Percentiles rank a stretch among this genome's conserved stretches.
These are phyloP conservation scores for Gleditsia sinensis DNA, from an alignment of 306 rosid species.

Conservation along the genomic window DNA sequence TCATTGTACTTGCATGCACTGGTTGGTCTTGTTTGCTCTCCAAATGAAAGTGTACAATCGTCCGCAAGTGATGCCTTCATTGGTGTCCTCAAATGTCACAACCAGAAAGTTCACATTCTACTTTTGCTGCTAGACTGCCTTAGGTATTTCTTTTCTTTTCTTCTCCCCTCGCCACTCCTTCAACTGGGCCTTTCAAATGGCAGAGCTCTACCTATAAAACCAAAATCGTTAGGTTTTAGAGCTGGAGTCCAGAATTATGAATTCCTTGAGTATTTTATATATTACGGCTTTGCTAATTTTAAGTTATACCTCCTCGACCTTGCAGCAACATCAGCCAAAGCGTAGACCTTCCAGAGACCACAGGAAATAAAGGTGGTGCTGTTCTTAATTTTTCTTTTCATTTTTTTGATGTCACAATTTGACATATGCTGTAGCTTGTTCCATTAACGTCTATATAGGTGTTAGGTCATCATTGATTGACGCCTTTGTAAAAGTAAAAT, in stretches of 20 bases:
- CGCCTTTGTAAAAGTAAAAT: not conserved
- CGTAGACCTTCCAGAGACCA: slow-evolving; percentile 44
- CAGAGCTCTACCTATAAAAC: slow-evolving; percentile 8
- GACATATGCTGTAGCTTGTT: slow-evolving; percentile 26
- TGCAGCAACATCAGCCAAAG: slow-evolving; percentile 59
- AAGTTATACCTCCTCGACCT: slow-evolving; percentile 35
- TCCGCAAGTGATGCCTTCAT: slow-evolving; percentile 60
- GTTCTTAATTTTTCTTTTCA: slow-evolving; percentile 4
- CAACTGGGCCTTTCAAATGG: slow-evolving; percentile 23
- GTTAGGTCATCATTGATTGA: slow-evolving; percentile 1
- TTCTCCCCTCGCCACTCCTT: not conserved
- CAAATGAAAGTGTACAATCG: slow-evolving; percentile 57
- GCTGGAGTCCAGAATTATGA: slow-evolving; percentile 8
- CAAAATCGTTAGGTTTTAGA: slow-evolving; percentile 24
- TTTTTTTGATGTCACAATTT: slow-evolving; percentile 18
- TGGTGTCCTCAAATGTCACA: slow-evolving; percentile 69
- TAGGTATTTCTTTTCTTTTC: slow-evolving; percentile 51
- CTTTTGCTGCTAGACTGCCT: slow-evolving; percentile 80
- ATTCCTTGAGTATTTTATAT: not conserved
- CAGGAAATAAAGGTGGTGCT: slow-evolving; percentile 43
- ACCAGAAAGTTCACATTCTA: slow-evolving; percentile 61
- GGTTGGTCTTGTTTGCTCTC: slow-evolving; percentile 61
- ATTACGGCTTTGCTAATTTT: slow-evolving; percentile 16
- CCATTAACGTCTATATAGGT: not conserved
- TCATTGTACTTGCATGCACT: slow-evolving; percentile 65